A percentile compares a stretch with the other conserved stretches of the same genome.
phyloP scores from a whole-genome alignment of 2,329 filamentous ascomycete species.

The Exophiala aquamarina region DNA sequence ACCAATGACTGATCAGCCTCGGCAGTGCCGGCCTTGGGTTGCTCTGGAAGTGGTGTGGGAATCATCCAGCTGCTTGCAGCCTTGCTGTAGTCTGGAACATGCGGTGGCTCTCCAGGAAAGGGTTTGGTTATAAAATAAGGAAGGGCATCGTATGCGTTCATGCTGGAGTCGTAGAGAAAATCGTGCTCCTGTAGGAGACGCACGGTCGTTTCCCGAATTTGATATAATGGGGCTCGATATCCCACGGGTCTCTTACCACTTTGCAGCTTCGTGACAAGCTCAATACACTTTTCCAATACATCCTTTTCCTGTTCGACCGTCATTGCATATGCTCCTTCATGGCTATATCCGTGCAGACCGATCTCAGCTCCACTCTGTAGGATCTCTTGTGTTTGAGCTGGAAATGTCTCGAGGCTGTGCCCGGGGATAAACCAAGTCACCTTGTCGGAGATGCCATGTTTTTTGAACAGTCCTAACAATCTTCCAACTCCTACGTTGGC shows the following conservation, averaged over 20 bases:
- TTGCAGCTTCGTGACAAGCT: slow-evolving; percentile 42
- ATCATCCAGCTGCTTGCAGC: slow-evolving; percentile 47
- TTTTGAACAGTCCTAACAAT: slow-evolving; percentile 55
- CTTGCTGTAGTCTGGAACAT: slow-evolving; percentile 43
- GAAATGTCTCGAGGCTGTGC: slow-evolving; percentile 60
- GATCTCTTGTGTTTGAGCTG: slow-evolving; percentile 50
- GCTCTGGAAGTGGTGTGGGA: slow-evolving; percentile 32
- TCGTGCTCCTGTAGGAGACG: slow-evolving; percentile 48
- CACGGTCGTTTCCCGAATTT: slow-evolving; percentile 50
- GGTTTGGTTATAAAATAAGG: slow-evolving; percentile 49
- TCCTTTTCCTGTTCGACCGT: slow-evolving; percentile 51
- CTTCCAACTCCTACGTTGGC: slow-evolving; percentile 58
- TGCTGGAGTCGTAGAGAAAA: slow-evolving; percentile 53
- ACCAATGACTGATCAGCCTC: slow-evolving; percentile 35
- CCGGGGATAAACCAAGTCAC: slow-evolving; percentile 63
- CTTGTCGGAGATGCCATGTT: slow-evolving; percentile 51
- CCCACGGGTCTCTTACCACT: slow-evolving; percentile 47
- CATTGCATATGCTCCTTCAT: slow-evolving; percentile 36
- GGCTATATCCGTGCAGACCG: slow-evolving; percentile 45
- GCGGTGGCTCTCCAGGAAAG: slow-evolving; percentile 32
- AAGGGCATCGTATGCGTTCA: slow-evolving; percentile 51
- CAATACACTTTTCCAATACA: slow-evolving; percentile 50
- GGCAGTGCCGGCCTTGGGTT: slow-evolving; percentile 23
- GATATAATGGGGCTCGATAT: slow-evolving; percentile 54
- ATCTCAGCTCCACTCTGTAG: slow-evolving; percentile 48